Conservation (phyloP, 192 early-diverging fungal species). For the Gaertneriomyces semiglobifer region DNA sequence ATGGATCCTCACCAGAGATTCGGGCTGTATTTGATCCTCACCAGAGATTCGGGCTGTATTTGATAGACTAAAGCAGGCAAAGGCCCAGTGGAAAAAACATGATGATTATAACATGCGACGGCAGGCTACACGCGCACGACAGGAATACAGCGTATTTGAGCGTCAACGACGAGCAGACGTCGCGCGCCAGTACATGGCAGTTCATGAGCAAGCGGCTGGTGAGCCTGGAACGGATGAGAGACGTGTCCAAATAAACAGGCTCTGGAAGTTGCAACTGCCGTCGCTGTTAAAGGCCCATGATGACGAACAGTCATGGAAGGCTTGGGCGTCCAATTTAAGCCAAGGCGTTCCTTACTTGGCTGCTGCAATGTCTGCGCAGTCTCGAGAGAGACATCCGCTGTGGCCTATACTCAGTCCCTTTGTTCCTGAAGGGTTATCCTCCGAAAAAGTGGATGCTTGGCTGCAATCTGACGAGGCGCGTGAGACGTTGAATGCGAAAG, state of each 20-base stretch:
- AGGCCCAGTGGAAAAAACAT: too few species aligned
- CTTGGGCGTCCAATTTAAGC: not conserved
- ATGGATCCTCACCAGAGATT: not conserved
- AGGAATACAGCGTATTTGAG: not conserved
- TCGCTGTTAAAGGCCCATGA: not conserved
- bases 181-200: not conserved
- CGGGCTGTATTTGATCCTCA: not conserved
- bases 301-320: not conserved
- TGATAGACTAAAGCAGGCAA: not conserved
- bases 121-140: not conserved
- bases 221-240: not conserved
- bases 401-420: not conserved
- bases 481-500: constrained; percentile 1
- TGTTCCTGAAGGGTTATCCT: not conserved
- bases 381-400: not conserved
- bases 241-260: not conserved
- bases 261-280: constrained; percentile 11
- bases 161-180: not conserved
- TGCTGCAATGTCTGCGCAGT: not conserved
- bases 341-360: not conserved
- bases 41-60: not conserved
- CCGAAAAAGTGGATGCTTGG: not conserved
- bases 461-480: not conserved
- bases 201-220: not conserved
- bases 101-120: too few species aligned